Conservation (phyloP, 148 eudicot species). For the Arbutus unedo region DNA sequence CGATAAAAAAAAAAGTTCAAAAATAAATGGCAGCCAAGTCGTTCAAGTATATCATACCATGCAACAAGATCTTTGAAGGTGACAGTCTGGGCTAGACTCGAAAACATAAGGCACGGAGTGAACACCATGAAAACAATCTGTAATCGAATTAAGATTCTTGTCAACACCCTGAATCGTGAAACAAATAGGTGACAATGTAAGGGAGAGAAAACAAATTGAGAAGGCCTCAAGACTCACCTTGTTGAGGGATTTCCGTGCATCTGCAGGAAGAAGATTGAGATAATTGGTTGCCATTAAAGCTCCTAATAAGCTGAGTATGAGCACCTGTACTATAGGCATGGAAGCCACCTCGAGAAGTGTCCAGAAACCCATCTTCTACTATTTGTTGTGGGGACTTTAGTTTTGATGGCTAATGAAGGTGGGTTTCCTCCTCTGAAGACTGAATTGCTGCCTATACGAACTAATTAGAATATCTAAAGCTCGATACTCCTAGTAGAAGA, state of each 20-base stretch:
- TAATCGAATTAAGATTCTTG: background rate
- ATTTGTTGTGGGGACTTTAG: background rate
- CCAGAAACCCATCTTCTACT: conserved; percentile 30
- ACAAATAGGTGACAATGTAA: background rate
- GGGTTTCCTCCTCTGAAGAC: background rate
- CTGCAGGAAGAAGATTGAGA: conserved; percentile 29
- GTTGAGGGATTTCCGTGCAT: conserved; percentile 33
- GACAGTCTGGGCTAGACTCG: conserved; percentile 80
- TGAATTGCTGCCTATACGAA: background rate
- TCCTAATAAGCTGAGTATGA: conserved; percentile 30
- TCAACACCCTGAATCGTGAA: background rate
- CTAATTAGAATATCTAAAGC: background rate
- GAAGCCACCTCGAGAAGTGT: conserved; percentile 34
- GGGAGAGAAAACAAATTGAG: background rate
- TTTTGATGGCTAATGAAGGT: background rate
- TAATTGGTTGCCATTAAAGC: conserved; percentile 39
- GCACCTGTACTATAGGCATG: conserved; percentile 29
- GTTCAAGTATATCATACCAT: conserved; percentile 41
- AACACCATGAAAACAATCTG: conserved; percentile 87
- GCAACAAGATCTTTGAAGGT: conserved; percentile 77
- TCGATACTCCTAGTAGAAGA: background rate
- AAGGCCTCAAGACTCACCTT: conserved; percentile 23
- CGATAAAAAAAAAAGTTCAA: background rate
- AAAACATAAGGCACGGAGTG: conserved; percentile 69
- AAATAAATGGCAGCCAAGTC: background rate